Evolutionary conservation across 1,139 yeast genomes (phyloP), one percentile per base, ranked within the genome.

Genomic region (Debaryomyces sp.): DNA sequence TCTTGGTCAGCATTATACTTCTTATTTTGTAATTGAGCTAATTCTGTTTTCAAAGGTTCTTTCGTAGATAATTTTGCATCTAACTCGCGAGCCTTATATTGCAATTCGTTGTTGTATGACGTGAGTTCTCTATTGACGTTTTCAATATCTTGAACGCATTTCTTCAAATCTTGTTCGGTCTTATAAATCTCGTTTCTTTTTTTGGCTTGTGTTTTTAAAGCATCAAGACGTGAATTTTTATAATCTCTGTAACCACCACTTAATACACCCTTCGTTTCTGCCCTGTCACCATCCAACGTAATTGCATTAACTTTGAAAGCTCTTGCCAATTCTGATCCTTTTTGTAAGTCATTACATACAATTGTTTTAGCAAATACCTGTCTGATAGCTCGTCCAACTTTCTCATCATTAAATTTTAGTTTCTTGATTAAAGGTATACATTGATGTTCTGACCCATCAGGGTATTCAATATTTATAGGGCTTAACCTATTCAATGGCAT

Each of bases 201-300:
- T 48, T 69, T 75, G 15, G 79, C 72, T 53, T 86, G 78, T 21
- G 70, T 63, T 49, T 81, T 81, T 57, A 89, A 74, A 2, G 88
- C 84, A 57, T 89, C 96, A 43, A 92, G 68, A 54, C 95, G 76
- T 0, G 92, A 86, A 41, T 71, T 73, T 55, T 82, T 79, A 54
- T 77, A 79, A 60, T 90, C 96, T 57, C 89, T 79, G 61, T 80
- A 91, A 45, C 99, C 99, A 68, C 99, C 99, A 15, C 91, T 85
- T 47, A 94, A 68, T 2, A 87, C 88, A 65, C 99, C 99, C 54
- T 77, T 82, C 44, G 81, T 82, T 57, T 90, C 96, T 41, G 90
- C 90, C 55, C 89, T 77, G 63, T 94, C 98, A 55, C 99, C 99
- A 66, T 89, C 96, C 30, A 94, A 71, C 0, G 99, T 94, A 27